Base-by-base conservation (phyloP, 2,329 filamentous ascomycete genomes). In the Aureobasidium sp. region DNA sequence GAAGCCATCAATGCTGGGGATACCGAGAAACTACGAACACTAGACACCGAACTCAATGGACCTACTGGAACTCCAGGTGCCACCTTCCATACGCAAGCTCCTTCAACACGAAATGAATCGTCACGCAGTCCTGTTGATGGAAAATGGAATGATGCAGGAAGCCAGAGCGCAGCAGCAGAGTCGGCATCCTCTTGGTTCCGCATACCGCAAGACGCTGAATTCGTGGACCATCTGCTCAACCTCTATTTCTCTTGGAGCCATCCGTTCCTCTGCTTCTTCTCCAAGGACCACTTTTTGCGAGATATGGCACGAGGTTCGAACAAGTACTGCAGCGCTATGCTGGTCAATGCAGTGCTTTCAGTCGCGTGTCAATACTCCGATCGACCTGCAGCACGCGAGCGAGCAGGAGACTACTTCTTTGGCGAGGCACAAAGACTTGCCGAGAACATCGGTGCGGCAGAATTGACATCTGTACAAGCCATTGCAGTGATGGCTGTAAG, bases 401-500 rank as follows among this genome's bases (percentile, higher is more conserved):
- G 86, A 62, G 85, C 87, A 0, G 88, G 88, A 5, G 85, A 90
- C 64, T 83, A 89, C 69, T 91, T 90, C 73, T 91, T 90, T 72
- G 82, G 83, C 58, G 88, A 91, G 70, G 81, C 84, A 8, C 79
- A 82, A 64, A 78, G 85, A 11, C 76, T 90, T 0, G 78, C 89
- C 33, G 76, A 81, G 61, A 75, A 82, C 60, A 71, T 74, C 42
- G 76, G 88, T 63, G 82, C 84, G 58, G 82, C 88, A 64, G 81
- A 73, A 7, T 74, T 91, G 33, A 89, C 87, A 2, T 90, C 86
- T 5, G 85, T 89, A 48, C 88, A 91, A 74, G 88, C 88, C 1
- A 75, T 91, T 19, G 87, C 87, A 6, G 82, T 91, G 67, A 89
- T 92, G 86, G 86, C 86, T 6, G 85, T 90, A 65, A 78, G 88